Evolutionary conservation across 441 rosid genomes (phyloP), one percentile per base, ranked within the genome.

Genomic region (Monsonia emarginata): DNA sequence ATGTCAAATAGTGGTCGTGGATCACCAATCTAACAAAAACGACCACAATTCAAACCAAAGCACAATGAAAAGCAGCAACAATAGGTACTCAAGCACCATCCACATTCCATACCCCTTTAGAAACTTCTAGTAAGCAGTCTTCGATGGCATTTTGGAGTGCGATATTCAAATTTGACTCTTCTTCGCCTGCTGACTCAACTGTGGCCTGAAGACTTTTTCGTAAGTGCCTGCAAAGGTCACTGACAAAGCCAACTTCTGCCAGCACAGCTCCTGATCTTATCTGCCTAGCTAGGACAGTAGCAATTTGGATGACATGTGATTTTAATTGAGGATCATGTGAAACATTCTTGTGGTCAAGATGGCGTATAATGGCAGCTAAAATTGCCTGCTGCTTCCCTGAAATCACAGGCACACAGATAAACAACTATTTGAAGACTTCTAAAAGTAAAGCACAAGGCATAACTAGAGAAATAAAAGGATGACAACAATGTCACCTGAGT

Each of bases 191-290:
- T 64, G 91, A 73, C 74, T 86, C 88, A 60, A 84, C 81, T 2
- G 87, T 84, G 34, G 88, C 87, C 74, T 91, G 98, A 71, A 95
- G 84, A 76, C 93, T 87, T 82, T 89, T 95, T 74, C 99, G 80
- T 73, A 95, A 72, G 86, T 95, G 99, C 78, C 96, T 84, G 76
- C 98, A 91, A 65, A 95, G 77, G 74, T 95, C 98, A 67, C 89
- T 86, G 52, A 95, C 91, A 74, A 85, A 88, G 64, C 87, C 86
- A 71, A 84, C 78, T 75, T 95, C 99, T 24, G 82, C 74, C 31
- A 91, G 90, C 76, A 71, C 79, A 10, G 77, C 76, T 70, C 77
- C 83, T 42, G 90, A 82, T 82, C 96, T 80, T 67, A 91, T 84
- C 79, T 89, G 89, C 81, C 82, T 81, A 48, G 89, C 93, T 68